phyloP scores from a whole-genome alignment of 176 grass and related monocot genomes.

The Eragrostis nindensis region DNA sequence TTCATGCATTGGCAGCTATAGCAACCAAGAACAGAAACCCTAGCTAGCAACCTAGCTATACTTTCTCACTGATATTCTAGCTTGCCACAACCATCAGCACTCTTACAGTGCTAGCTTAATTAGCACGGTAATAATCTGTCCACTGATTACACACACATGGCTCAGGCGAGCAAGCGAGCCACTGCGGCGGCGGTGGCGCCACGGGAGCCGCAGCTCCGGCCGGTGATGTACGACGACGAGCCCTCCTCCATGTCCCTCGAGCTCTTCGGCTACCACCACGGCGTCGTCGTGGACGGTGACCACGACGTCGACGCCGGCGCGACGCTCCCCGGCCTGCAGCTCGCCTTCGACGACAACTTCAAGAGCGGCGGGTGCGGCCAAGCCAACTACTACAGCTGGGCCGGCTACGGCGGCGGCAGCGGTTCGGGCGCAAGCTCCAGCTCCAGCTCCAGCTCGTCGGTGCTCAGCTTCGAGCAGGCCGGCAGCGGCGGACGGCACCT shows the following conservation, averaged over 20 bases:
- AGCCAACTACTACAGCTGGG: slow-evolving; percentile 46
- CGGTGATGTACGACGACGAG: slow-evolving; percentile 42
- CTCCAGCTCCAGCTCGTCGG: slow-evolving; percentile 75
- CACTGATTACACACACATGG: slow-evolving; percentile 31
- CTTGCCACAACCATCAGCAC: neutral
- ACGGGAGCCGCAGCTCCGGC: slow-evolving; percentile 35
- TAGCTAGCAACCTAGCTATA: slow-evolving; percentile 20
- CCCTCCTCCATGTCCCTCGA: slow-evolving; percentile 66
- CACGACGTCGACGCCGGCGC: neutral
- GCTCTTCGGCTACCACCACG: slow-evolving; percentile 53
- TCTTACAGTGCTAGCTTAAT: neutral
- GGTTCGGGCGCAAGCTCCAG: slow-evolving; percentile 44
- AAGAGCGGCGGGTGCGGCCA: slow-evolving; percentile 23
- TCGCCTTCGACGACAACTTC: slow-evolving; percentile 52
- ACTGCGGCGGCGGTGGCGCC: slow-evolving; percentile 7
- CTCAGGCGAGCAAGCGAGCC: slow-evolving; percentile 59
- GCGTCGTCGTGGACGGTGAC: slow-evolving; percentile 30
- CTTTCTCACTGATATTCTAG: neutral
- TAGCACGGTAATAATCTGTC: neutral
- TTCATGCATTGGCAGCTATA: slow-evolving; percentile 33
- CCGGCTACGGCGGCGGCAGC: neutral
- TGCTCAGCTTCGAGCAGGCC: slow-evolving; percentile 83
- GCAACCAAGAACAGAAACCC: slow-evolving; percentile 45
- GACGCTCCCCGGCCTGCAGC: neutral
- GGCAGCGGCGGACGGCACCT: slow-evolving; percentile 26